These are phyloP conservation scores for Stevia rebaudiana DNA, from an alignment of 140 eudicot species.

Conservation along the genomic window DNA sequence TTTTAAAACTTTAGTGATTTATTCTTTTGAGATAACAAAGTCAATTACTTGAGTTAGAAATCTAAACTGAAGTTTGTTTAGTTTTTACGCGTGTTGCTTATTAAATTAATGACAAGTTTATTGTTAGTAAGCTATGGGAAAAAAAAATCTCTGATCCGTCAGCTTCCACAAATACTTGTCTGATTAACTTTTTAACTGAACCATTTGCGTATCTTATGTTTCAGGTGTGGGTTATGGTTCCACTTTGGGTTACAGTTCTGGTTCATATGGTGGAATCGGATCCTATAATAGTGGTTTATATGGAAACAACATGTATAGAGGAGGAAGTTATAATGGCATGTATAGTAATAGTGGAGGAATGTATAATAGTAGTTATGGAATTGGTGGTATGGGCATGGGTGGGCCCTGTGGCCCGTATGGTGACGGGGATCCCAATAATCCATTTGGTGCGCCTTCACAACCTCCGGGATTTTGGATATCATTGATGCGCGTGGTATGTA, in stretches of 20 bases:
- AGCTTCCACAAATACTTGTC: neutral
- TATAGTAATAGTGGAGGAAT: conserved; percentile 56
- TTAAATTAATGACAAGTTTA: neutral
- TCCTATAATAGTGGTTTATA: conserved; percentile 63
- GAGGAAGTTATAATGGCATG: conserved; percentile 31
- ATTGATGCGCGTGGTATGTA: conserved; percentile 74
- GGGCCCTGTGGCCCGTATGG: conserved; percentile 57
- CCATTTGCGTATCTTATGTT: conserved; percentile 4
- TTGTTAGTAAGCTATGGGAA: neutral
- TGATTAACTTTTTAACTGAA: neutral
- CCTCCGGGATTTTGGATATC: conserved; percentile 94
- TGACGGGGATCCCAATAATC: conserved; percentile 83
- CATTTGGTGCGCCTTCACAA: conserved; percentile 72
- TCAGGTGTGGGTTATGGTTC: conserved; percentile 49
- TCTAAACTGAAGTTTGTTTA: neutral
- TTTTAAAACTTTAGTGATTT: neutral
- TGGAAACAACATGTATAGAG: conserved; percentile 59
- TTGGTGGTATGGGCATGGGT: conserved; percentile 65
- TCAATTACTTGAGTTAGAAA: neutral
- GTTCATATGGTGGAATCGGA: conserved; percentile 44
- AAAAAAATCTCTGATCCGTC: neutral
- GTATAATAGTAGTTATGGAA: conserved; percentile 53
- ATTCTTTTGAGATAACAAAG: neutral
- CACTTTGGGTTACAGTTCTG: conserved; percentile 51
- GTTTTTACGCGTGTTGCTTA: neutral